Evolutionary conservation across 1,284 basidiomycete species (phyloP).

Genomic region (Malassezia furfur): DNA sequence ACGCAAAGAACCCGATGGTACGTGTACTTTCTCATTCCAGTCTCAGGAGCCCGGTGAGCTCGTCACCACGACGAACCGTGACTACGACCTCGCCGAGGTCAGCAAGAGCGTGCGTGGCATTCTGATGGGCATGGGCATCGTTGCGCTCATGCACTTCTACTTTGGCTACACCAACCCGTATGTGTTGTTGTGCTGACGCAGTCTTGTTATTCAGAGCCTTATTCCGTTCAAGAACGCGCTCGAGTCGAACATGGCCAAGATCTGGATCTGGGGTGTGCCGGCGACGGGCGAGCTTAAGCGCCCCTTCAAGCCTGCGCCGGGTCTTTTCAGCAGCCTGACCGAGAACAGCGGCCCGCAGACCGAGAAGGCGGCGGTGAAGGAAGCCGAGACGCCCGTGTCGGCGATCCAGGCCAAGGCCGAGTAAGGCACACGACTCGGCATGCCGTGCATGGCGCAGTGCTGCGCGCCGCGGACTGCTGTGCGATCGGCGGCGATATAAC

Average conservation of each 20-base stretch:
- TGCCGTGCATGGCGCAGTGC: too few species aligned
- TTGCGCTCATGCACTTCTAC: conserved; percentile 48
- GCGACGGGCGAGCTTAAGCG: conserved; percentile 79
- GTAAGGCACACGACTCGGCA: background rate
- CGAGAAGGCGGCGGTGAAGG: conserved; percentile 68
- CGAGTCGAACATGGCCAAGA: conserved; percentile 46
- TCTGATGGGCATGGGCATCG: conserved; percentile 49
- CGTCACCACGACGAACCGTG: conserved; percentile 80
- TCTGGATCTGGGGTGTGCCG: conserved; percentile 45
- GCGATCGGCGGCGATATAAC: too few species aligned
- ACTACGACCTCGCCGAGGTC: conserved; percentile 81
- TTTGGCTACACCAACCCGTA: conserved; percentile 47
- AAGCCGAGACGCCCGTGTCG: conserved; percentile 68
- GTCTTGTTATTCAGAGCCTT: conserved; percentile 45
- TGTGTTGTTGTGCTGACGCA: conserved; percentile 8
- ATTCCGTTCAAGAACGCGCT: conserved; percentile 46
- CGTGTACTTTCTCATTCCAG: conserved; percentile 4
- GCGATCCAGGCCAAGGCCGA: conserved; percentile 47
- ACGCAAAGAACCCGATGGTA: conserved; percentile 49
- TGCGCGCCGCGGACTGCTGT: too few species aligned
- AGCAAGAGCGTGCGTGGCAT: conserved; percentile 66
- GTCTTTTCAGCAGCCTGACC: conserved; percentile 57
- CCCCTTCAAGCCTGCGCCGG: conserved; percentile 70
- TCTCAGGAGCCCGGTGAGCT: conserved; percentile 66
- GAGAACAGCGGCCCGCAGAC: conserved; percentile 55